These are phyloP conservation scores for Nannizzia gypsea DNA, from an alignment of 2,329 filamentous ascomycete species.

Conservation along the genomic window DNA sequence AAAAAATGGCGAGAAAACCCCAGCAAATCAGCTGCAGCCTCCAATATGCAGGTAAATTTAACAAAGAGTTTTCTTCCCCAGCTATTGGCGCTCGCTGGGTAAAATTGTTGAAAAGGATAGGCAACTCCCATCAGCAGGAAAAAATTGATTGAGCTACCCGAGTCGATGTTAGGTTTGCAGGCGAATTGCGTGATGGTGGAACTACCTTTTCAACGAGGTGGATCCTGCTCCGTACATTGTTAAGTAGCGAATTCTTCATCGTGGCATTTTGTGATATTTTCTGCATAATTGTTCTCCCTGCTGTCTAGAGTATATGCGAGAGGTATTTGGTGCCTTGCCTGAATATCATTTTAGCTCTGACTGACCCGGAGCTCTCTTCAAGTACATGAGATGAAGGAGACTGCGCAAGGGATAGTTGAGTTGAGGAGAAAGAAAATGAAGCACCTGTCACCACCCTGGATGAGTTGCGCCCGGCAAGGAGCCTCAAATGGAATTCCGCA, in stretches of 20 bases:
- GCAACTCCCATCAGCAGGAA: background rate
- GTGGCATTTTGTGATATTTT: background rate
- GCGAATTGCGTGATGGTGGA: conserved; percentile 3
- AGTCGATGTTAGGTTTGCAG: background rate
- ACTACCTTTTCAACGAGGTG: background rate
- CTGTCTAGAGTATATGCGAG: background rate
- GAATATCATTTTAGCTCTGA: background rate
- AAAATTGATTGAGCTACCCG: background rate
- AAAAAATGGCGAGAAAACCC: background rate
- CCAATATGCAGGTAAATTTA: background rate
- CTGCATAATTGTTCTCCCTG: background rate
- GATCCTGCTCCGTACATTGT: background rate
- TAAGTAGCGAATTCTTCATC: background rate
- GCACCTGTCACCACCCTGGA: background rate
- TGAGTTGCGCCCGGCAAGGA: background rate
- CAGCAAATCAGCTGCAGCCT: conserved; percentile 1
- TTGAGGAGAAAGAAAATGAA: background rate
- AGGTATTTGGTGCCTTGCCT: background rate
- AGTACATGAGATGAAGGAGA: background rate
- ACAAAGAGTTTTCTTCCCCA: background rate
- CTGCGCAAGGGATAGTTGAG: background rate
- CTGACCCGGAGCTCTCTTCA: no score
- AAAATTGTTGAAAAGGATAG: background rate
- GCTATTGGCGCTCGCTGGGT: background rate
- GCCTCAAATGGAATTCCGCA: background rate